Conservation (phyloP, 257 asterid species). For the Primulina tabacum region DNA sequence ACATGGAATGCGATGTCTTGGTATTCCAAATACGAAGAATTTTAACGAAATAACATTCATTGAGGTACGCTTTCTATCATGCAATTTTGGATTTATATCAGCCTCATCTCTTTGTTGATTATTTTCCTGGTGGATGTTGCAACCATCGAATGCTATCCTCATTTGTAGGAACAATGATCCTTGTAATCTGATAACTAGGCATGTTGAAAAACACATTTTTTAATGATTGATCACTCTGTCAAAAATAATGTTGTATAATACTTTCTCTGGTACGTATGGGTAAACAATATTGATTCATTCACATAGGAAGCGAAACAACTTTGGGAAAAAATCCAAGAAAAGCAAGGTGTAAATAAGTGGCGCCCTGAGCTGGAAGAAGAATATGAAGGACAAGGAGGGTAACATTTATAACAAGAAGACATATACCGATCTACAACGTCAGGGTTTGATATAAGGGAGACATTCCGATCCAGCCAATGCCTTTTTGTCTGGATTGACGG, state of each 20-base stretch:
- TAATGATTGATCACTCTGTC: background rate
- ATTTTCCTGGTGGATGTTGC: background rate
- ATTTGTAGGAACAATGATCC: background rate
- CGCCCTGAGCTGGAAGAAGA: constrained; percentile 99
- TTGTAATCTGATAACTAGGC: too few species aligned
- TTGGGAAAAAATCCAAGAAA: constrained; percentile 89
- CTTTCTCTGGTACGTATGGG: background rate
- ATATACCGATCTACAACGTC: constrained; percentile 91
- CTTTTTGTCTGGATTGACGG: constrained; percentile 2
- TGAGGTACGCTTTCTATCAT: constrained; percentile 43
- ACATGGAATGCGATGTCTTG: constrained; percentile 98
- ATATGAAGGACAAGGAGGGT: constrained; percentile 95
- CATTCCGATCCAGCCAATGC: background rate
- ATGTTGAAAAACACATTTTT: background rate
- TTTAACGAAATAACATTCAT: constrained; percentile 91
- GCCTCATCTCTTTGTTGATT: background rate
- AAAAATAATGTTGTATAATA: background rate
- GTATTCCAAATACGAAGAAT: constrained; percentile 94
- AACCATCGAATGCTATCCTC: background rate
- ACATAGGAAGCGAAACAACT: constrained; percentile 92
- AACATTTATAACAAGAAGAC: constrained; percentile 98
- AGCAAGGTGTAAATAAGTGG: constrained; percentile 87
- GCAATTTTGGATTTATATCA: background rate
- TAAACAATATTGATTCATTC: constrained; percentile 9
- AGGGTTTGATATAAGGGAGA: constrained; percentile 70